Evolutionary conservation across 2,329 filamentous ascomycete species (phyloP), one percentile per base, ranked within the genome.

Genomic region (Lachnellula subtilissima): DNA sequence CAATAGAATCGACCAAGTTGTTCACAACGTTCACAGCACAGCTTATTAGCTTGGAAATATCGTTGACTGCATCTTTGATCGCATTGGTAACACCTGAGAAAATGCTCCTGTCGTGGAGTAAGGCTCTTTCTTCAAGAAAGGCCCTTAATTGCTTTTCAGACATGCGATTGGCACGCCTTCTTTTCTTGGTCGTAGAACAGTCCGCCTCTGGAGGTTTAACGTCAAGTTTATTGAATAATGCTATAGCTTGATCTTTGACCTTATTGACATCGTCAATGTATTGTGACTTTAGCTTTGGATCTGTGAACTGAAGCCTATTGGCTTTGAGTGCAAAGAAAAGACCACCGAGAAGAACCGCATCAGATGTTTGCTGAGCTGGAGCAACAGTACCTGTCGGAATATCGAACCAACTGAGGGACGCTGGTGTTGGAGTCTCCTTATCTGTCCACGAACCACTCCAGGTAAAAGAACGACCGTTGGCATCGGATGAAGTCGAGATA

Each of bases 41-140:
- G 42, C 52, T 55, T 8, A 58, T 15, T 37, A 58, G 43, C 11
- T 58, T 55, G 14, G 52, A 45, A 14, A 58, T 43, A 54, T 54
- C 46, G 22, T 42, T 6, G 45, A 56, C 28, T 8, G 50, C 54
- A 19, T 43, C 47, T 22, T 37, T 36, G 35, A 55, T 50, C 2
- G 32, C 25, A 47, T 48, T 35, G 36, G 49, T 37, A 23, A 58
- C 17, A 15, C 48, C 25, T 15, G 48, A 52, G 14, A 58, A 40
- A 3, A 58, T 28, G 15, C 37, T 50, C 28, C 56, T 51, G 14
- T 57, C 45, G 7, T 23, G 52, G n/a, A 57, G 40, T 42, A 48
- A 36, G 36, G 15, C 28, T 42, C 39, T 42, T 39, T 39, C 36
- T 3, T 11, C 36, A 35, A 42, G 15, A 17, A 17, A 12, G 7